phyloP scores from a whole-genome alignment of 805 yeast genomes.

The Barnettozyma populi region DNA sequence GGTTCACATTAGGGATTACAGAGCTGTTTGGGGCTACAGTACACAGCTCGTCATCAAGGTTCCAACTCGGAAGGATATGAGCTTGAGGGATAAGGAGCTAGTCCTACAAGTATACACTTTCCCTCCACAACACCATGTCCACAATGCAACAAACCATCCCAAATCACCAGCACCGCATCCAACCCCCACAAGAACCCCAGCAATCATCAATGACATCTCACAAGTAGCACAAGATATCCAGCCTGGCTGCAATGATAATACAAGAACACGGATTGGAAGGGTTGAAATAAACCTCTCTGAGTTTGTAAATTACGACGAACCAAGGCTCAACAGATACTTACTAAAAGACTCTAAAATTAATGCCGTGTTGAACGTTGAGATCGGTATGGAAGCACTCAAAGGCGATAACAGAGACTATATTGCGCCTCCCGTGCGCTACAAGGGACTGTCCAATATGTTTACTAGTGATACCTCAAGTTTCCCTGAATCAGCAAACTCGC shows the following conservation, averaged over 20 bases:
- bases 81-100: constrained; percentile 32
- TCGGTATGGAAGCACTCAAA: constrained; percentile 42
- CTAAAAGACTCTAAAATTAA: constrained; percentile 78
- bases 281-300: constrained; percentile 68
- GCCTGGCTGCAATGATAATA: neutral
- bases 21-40: constrained; percentile 42
- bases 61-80: constrained; percentile 31
- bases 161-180: neutral
- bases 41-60: constrained; percentile 34
- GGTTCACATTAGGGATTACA: constrained; percentile 44
- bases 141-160: neutral
- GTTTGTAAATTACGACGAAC: constrained; percentile 39
- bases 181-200: neutral
- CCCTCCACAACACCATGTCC: constrained; percentile 4
- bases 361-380: constrained; percentile 61
- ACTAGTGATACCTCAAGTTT: constrained; percentile 12
- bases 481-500: constrained; percentile 11
- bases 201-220: neutral
- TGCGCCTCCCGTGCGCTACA: constrained; percentile 38
- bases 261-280: constrained; percentile 43
- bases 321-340: constrained; percentile 49
- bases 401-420: constrained; percentile 39
- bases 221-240: neutral
- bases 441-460: constrained; percentile 44
- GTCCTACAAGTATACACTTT: constrained; percentile 42